Percentiles rank a stretch among this genome's conserved stretches.
Evolutionary conservation across 2,329 filamentous ascomycete genomes (phyloP).

Genomic region (Neopestalotiopsis clavispora): DNA sequence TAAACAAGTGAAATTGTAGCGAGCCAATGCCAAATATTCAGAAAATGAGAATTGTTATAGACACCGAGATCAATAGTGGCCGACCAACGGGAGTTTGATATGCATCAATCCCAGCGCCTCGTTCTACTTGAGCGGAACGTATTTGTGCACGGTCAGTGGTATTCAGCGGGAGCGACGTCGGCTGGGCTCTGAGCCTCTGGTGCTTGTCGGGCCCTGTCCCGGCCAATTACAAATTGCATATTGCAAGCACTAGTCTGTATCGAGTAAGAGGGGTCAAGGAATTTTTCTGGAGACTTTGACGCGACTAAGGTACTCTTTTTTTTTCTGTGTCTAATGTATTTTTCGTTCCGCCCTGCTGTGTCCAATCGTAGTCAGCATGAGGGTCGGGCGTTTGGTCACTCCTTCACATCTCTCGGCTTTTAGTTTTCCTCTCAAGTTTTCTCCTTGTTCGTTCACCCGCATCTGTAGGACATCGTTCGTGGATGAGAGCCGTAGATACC

Average conservation of each 20-base stretch:
- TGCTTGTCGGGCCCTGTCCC: not conserved
- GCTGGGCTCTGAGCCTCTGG: not conserved
- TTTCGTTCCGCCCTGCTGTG: not conserved
- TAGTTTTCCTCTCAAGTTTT: conserved; percentile 6
- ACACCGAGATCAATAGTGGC: not conserved
- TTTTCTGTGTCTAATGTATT: not conserved
- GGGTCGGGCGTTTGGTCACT: conserved; percentile 24
- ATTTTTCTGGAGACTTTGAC: conserved; percentile 22
- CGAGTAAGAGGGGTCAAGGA: conserved; percentile 37
- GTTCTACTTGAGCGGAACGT: not conserved
- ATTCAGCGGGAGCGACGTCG: conserved; percentile 14
- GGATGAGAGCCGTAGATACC: not conserved
- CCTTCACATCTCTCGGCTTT: conserved; percentile 21
- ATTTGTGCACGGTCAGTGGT: not conserved
- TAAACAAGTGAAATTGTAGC: not conserved
- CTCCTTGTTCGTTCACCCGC: conserved; percentile 3
- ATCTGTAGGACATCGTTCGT: not conserved
- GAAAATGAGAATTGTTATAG: not conserved
- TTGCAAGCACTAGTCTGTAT: conserved; percentile 26
- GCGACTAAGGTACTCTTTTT: conserved; percentile 13
- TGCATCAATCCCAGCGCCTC: not conserved
- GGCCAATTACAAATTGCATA: conserved; percentile 34
- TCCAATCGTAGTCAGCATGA: conserved; percentile 6
- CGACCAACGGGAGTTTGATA: not conserved
- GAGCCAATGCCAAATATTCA: not conserved